Percentiles rank a stretch among this genome's conserved stretches.
Evolutionary conservation across 2,329 filamentous ascomycete species (phyloP).

Genomic region (Colletotrichum orchidophilum): DNA sequence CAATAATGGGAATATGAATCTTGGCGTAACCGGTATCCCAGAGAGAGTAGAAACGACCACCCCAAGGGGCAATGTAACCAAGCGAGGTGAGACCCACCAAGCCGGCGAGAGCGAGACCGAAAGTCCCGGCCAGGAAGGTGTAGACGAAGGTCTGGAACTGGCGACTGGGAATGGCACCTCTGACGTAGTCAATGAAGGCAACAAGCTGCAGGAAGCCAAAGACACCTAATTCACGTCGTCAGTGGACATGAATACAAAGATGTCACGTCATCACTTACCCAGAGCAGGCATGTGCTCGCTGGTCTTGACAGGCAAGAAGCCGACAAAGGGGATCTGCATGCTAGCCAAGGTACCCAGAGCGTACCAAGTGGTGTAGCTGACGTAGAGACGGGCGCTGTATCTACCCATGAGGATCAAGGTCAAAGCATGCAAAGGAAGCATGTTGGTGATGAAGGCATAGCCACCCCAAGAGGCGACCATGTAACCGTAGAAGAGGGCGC

Average conservation of each 20-base stretch:
- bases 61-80: slow-evolving; percentile 96
- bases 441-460: slow-evolving; percentile 98
- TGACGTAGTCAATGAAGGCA: slow-evolving; percentile 90
- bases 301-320: slow-evolving; percentile 94
- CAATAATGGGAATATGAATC: slow-evolving; percentile 99
- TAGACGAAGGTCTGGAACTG: slow-evolving; percentile 94
- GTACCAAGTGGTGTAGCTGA: slow-evolving; percentile 98
- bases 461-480: slow-evolving; percentile 99
- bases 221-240: slow-evolving; percentile 68
- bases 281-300: slow-evolving; percentile 99
- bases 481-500: slow-evolving; percentile 97
- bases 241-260: slow-evolving; percentile 15
- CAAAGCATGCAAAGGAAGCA: slow-evolving; percentile 93
- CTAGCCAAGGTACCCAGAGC: slow-evolving; percentile 93
- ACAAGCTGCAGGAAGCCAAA: slow-evolving; percentile 96
- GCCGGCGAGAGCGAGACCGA: slow-evolving; percentile 76
- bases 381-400: slow-evolving; percentile 93
- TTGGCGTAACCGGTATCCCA: slow-evolving; percentile 99
- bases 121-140: slow-evolving; percentile 77
- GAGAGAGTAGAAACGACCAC: slow-evolving; percentile 97
- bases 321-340: slow-evolving; percentile 99
- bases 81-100: slow-evolving; percentile 89
- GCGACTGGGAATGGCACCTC: slow-evolving; percentile 86
- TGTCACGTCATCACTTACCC: slow-evolving; percentile 62
- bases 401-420: slow-evolving; percentile 96